A percentile compares a stretch with the other conserved stretches of the same genome.
These are phyloP conservation scores for Geotrichum reessii DNA, from an alignment of 1,139 yeast genomes.

Conservation along the genomic window DNA sequence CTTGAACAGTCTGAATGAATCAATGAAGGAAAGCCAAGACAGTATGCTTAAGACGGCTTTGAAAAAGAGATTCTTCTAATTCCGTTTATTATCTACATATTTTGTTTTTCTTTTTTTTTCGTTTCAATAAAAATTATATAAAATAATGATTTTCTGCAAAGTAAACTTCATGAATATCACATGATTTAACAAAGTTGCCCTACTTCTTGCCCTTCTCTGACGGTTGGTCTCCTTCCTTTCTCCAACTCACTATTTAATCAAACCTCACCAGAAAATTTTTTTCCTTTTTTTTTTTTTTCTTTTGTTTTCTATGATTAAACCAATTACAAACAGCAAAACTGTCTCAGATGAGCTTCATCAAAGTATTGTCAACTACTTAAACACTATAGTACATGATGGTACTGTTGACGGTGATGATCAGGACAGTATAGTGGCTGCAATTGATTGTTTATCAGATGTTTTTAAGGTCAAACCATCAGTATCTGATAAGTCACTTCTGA, in stretches of 20 bases:
- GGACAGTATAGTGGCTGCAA: constrained; percentile 90
- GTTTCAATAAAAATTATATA: too few species aligned
- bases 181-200: not conserved
- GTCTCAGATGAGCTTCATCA: constrained; percentile 58
- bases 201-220: not conserved
- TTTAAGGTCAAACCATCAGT: constrained; percentile 51
- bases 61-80: constrained; percentile 30
- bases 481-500: constrained; percentile 40
- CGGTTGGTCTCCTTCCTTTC: not conserved
- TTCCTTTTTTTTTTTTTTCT: not conserved
- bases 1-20: constrained; percentile 28
- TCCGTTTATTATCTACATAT: not conserved
- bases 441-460: constrained; percentile 87
- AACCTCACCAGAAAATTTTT: not conserved
- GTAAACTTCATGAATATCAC: not conserved
- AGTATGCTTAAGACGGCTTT: constrained; percentile 30
- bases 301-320: constrained; percentile 8
- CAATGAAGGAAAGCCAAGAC: constrained; percentile 29
- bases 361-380: constrained; percentile 68
- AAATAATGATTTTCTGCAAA: too few species aligned
- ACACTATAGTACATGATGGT: constrained; percentile 54
- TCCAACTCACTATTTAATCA: not conserved
- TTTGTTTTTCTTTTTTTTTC: too few species aligned
- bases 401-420: constrained; percentile 69
- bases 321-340: constrained; percentile 25